Conservation (phyloP, 495 filamentous ascomycete species). For the Trichocladium antarcticum region DNA sequence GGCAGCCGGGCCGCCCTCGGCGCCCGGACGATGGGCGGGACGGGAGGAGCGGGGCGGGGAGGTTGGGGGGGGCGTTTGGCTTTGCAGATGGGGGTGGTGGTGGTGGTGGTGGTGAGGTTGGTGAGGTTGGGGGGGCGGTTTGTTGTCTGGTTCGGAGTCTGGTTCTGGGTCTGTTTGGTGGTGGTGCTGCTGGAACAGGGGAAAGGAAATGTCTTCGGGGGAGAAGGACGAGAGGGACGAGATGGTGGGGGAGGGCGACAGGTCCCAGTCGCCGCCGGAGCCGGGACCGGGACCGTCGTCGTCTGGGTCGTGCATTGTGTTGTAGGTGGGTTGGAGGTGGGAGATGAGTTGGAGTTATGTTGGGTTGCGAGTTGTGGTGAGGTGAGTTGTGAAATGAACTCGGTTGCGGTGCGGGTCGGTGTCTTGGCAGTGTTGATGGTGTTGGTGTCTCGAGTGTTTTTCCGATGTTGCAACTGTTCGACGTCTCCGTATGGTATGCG, state of each 20-base stretch:
- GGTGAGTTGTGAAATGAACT: not conserved
- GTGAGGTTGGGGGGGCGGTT: not conserved
- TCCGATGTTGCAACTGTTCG: too few relatives aligned
- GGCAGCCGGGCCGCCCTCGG: not conserved
- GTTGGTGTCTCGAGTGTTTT: too few relatives aligned
- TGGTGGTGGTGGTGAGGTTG: not conserved
- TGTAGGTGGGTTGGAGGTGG: not conserved
- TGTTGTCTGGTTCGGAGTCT: not conserved
- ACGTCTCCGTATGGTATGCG: too few relatives aligned
- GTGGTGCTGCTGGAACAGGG: not conserved
- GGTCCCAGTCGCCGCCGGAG: constrained; percentile 11
- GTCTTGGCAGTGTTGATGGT: not conserved
- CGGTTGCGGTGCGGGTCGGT: not conserved
- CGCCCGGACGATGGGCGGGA: too few relatives aligned
- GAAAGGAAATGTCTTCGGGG: constrained; percentile 8
- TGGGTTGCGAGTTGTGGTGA: not conserved
- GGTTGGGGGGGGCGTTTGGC: not conserved
- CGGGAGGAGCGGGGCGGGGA: too few relatives aligned
- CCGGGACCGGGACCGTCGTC: constrained; percentile 1
- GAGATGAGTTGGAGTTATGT: not conserved
- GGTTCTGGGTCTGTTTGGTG: not conserved
- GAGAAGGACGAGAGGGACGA: constrained; percentile 15
- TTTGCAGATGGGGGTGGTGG: not conserved
- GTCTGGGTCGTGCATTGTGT: constrained; percentile 4
- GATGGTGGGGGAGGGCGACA: constrained; percentile 6